Percentiles rank a stretch among this genome's conserved stretches.
phyloP scores from a whole-genome alignment of 139 green algal genomes.

The Chlamydomonas sp. region DNA sequence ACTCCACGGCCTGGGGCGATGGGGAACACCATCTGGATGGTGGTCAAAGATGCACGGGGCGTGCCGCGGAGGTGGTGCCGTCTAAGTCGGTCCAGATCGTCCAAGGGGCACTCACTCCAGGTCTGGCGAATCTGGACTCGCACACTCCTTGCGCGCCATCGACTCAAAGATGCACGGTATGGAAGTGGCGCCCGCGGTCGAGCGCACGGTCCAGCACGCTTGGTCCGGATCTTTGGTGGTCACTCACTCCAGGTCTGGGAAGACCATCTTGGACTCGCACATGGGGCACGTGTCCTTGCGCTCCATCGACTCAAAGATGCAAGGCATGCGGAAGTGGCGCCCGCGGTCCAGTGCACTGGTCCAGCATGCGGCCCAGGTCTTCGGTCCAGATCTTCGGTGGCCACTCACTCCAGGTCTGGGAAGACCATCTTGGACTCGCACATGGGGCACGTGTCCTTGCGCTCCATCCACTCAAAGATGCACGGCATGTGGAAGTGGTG shows the following conservation, averaged over 20 bases:
- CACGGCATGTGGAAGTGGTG: constrained; percentile 89
- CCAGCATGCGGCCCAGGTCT: constrained; percentile 75
- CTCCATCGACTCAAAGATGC: constrained; percentile 90
- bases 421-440: constrained; percentile 9
- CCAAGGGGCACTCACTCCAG: constrained; percentile 2
- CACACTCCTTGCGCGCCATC: constrained; percentile 64
- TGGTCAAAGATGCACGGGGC: too few relatives aligned
- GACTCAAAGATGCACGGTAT: constrained; percentile 87
- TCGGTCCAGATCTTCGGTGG: constrained; percentile 32
- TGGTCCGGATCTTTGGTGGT: constrained; percentile 25
- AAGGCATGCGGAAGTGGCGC: constrained; percentile 86
- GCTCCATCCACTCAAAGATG: constrained; percentile 88
- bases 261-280: constrained; percentile 11
- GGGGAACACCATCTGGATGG: too few relatives aligned
- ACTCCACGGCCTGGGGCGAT: too few relatives aligned
- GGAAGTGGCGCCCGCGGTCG: constrained; percentile 83
- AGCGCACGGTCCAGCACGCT: too few relatives aligned
- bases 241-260: constrained; percentile 5
- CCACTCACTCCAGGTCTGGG: not conserved
- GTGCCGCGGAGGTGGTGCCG: too few relatives aligned
- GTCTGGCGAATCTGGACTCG: constrained; percentile 5
- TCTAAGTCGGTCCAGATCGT: too few relatives aligned
- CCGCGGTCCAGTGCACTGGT: too few relatives aligned
- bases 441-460: constrained; percentile 39
- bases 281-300: constrained; percentile 43